A percentile compares a stretch with the other conserved stretches of the same genome.
These are phyloP conservation scores for Stachybotrys chlorohalonatus DNA, from an alignment of 2,329 filamentous ascomycete genomes.

Conservation along the genomic window DNA sequence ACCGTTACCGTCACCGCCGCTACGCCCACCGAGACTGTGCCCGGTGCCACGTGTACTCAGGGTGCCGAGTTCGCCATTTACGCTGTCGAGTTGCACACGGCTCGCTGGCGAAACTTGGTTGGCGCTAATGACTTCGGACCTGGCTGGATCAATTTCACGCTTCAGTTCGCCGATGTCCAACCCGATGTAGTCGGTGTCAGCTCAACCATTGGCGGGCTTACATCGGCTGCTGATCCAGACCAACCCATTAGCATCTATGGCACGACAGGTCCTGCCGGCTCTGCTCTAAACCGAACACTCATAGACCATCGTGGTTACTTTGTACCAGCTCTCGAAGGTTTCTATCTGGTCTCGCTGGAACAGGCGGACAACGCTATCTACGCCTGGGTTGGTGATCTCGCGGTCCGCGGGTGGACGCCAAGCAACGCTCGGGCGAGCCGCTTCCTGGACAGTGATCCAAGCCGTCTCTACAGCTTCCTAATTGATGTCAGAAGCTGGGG, in stretches of 20 bases:
- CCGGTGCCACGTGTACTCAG: constrained; percentile 2
- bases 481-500: neutral
- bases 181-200: neutral
- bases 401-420: neutral
- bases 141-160: neutral
- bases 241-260: neutral
- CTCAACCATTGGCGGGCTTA: neutral
- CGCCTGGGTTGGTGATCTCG: neutral
- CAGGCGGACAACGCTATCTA: neutral
- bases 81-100: neutral
- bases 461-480: neutral
- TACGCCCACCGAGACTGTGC: constrained; percentile 1
- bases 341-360: neutral
- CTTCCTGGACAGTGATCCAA: neutral
- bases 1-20: constrained; percentile 4
- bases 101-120: neutral
- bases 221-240: too few relatives aligned
- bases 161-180: neutral
- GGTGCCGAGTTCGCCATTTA: constrained; percentile 5
- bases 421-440: neutral
- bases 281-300: neutral
- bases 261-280: neutral
- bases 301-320: neutral
- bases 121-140: neutral
- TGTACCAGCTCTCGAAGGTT: neutral